Conservation (phyloP, 2,329 filamentous ascomycete species). For the Aspergillus persii region DNA sequence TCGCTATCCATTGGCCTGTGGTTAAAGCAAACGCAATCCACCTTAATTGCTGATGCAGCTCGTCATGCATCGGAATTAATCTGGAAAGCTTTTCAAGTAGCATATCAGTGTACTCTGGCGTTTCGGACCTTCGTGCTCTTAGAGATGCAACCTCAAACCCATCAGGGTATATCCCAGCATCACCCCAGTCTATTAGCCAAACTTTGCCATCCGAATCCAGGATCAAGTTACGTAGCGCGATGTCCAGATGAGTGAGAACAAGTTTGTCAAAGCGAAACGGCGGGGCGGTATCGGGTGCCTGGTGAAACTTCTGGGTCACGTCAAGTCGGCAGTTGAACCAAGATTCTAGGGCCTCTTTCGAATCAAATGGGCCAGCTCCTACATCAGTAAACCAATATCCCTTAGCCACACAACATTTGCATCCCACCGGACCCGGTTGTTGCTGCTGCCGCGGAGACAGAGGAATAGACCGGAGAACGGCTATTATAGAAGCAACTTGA, state of each 20-base stretch:
- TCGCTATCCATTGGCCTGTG: background rate
- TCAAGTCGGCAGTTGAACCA: too few species aligned
- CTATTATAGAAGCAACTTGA: too few species aligned
- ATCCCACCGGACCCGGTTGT: too few species aligned
- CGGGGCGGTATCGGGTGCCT: constrained; percentile 9
- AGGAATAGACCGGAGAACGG: too few species aligned
- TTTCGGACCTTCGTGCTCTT: constrained; percentile 11
- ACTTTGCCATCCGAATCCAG: constrained; percentile 12
- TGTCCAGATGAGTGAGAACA: constrained; percentile 14
- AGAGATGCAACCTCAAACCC: constrained; percentile 16
- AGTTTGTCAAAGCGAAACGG: constrained; percentile 16
- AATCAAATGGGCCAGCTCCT: too few species aligned
- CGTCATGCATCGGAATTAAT: constrained; percentile 9
- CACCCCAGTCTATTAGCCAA: constrained; percentile 18
- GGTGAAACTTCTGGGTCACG: constrained; percentile 9
- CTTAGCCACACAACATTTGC: too few species aligned
- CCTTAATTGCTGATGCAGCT: constrained; percentile 7
- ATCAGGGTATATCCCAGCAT: constrained; percentile 18
- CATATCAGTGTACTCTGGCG: constrained; percentile 15
- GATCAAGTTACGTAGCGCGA: constrained; percentile 15
- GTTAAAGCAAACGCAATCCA: constrained; percentile 10
- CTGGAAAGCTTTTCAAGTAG: constrained; percentile 13
- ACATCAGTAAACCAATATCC: too few species aligned
- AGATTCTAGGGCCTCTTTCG: too few species aligned
- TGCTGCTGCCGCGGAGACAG: too few species aligned